Evolutionary conservation across 192 early-diverging fungal genomes (phyloP).

Genomic region (Globomyces pollinis-pini): DNA sequence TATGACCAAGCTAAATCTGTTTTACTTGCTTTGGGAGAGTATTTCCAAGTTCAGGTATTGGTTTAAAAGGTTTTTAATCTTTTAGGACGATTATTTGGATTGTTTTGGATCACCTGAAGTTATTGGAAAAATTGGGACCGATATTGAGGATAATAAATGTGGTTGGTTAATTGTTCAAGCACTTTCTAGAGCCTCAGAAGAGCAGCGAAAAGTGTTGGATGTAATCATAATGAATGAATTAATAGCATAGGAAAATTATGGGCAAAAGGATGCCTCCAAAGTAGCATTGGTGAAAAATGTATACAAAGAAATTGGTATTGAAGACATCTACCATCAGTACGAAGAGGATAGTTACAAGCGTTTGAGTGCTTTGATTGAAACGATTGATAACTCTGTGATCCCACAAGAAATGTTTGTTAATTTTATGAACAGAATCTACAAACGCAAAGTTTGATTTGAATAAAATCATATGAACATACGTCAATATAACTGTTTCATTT

Average conservation of each 20-base stretch:
- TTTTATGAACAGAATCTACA: constrained; percentile 91
- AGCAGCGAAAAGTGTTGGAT: constrained; percentile 77
- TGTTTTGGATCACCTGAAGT: constrained; percentile 81
- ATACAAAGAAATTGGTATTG: constrained; percentile 73
- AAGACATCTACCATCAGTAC: constrained; percentile 72
- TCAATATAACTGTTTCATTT: no score
- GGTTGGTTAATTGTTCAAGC: constrained; percentile 96
- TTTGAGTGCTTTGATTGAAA: constrained; percentile 65
- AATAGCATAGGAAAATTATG: constrained; percentile 74
- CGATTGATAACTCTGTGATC: constrained; percentile 73
- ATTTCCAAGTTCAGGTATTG: constrained; percentile 85
- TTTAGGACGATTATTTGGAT: constrained; percentile 91
- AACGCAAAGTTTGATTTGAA: no score
- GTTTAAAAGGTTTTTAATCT: background rate
- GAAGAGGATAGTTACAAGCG: constrained; percentile 77
- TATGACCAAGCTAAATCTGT: constrained; percentile 79
- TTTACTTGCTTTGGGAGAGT: constrained; percentile 90
- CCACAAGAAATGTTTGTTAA: constrained; percentile 77
- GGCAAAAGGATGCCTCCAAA: constrained; percentile 68
- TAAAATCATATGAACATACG: no score
- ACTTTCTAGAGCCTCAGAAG: constrained; percentile 61
- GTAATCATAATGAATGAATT: constrained; percentile 26
- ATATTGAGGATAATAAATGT: constrained; percentile 99
- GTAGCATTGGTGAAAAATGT: constrained; percentile 78
- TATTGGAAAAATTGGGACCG: constrained; percentile 99